Evolutionary conservation across 345 rosid species (phyloP).

Genomic region (Populus nigra): DNA sequence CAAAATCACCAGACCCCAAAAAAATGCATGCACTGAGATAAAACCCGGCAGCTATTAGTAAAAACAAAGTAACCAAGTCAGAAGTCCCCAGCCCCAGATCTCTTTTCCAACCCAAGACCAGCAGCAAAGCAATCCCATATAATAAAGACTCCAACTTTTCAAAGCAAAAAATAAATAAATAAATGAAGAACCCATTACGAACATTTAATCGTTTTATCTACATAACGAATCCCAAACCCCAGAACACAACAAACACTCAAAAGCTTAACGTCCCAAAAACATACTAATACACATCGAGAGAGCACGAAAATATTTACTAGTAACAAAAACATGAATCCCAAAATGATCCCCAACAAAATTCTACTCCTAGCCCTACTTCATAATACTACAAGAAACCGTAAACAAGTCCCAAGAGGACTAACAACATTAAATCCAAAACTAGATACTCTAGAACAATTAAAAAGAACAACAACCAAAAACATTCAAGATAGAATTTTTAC

Average conservation of each 20-base stretch:
- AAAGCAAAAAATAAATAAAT: not conserved
- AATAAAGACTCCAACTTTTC: not conserved
- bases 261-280: not conserved
- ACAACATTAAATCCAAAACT: constrained; percentile 27
- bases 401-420: constrained; percentile 1
- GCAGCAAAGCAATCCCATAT: constrained; percentile 3
- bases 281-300: not conserved
- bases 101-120: constrained; percentile 29
- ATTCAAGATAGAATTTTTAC: constrained; percentile 1
- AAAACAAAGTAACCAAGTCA: not conserved
- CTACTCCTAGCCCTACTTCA: not conserved
- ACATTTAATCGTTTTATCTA: constrained; percentile 18
- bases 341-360: constrained; percentile 28
- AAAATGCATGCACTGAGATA: not conserved
- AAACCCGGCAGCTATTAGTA: not conserved
- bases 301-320: constrained; percentile 3
- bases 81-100: constrained; percentile 29
- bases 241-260: constrained; percentile 6
- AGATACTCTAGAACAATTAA: not conserved
- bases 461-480: not conserved
- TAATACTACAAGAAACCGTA: constrained; percentile 4
- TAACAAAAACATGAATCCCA: constrained; percentile 26
- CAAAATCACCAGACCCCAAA: constrained; percentile 1
- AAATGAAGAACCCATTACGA: constrained; percentile 9
- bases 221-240: constrained; percentile 11